Evolutionary conservation across 2,329 filamentous ascomycete genomes (phyloP).

Genomic region (Pseudogymnoascus sp.): DNA sequence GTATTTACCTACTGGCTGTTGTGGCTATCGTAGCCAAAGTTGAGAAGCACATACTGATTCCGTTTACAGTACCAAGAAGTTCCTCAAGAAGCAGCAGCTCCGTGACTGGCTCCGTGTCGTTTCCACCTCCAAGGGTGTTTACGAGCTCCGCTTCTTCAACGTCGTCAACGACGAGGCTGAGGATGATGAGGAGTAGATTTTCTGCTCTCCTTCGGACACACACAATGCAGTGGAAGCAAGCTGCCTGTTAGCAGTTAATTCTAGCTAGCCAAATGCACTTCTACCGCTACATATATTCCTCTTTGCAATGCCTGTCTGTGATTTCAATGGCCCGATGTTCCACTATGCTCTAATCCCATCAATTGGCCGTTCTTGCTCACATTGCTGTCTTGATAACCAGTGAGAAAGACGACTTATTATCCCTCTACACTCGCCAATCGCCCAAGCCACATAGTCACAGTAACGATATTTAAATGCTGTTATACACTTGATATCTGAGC

Average conservation of each 20-base stretch:
- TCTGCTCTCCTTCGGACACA: constrained; percentile 9
- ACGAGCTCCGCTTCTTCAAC: constrained; percentile 99
- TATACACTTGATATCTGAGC: neutral
- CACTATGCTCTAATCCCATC: neutral
- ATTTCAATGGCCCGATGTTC: neutral
- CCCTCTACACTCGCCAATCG: neutral
- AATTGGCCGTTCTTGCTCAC: neutral
- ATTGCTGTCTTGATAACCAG: neutral
- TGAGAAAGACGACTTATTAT: neutral
- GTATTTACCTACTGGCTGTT: constrained; percentile 31
- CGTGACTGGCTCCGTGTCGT: constrained; percentile 99
- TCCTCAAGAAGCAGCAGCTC: constrained; percentile 99
- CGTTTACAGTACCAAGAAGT: constrained; percentile 87
- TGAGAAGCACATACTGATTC: constrained; percentile 19
- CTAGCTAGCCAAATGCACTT: constrained; percentile 6
- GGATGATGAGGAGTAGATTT: constrained; percentile 92
- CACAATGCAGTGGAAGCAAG: constrained; percentile 1
- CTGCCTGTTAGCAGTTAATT: constrained; percentile 8
- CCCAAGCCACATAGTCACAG: neutral
- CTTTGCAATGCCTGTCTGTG: neutral
- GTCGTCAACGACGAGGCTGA: constrained; percentile 97
- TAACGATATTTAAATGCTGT: neutral
- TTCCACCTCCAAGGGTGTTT: constrained; percentile 94
- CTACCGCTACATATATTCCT: neutral
- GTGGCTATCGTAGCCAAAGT: neutral